Evolutionary conservation across 108 stramenopile species (phyloP), one percentile per base, ranked within the genome.

Genomic region (Cyclostephanos tholiformis): DNA sequence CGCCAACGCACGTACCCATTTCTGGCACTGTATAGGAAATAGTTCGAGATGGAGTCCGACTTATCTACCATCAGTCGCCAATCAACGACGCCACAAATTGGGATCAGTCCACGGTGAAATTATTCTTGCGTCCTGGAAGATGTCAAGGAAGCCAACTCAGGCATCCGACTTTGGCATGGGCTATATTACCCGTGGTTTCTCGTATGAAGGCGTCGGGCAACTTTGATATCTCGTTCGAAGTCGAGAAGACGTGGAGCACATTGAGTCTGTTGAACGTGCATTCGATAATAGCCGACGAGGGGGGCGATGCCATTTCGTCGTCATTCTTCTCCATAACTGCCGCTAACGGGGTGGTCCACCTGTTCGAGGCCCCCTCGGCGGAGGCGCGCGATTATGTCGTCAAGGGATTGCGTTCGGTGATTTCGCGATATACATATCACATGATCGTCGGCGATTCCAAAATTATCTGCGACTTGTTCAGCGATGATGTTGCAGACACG

Each of bases 251-350:
- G 8, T 72, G 82, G 76, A 85, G 74, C 8, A 74, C 46, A 6
- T 60, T 91, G 51, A 41, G 35, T 19, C 51, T 91, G 13, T 58
- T 86, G 55, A 76, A 87, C 32, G 79, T 93, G 19, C 76, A 91
- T 60, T 82, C 89, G 26, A 79, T 91, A 59, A 14, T 81, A 58
- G 65, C 56, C 6, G 82, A 80, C 26, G 75, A 73, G 22, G 80
- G 61, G n/a, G 61, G 53, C 43, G 56, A 68, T 29, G 27, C 44
- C 13, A 8, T 43, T 3, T 38, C 73, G 3, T 69, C 43, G 25
- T 61, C 66, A 44, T 88, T 91, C 73, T 89, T 91, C 55, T 82
- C 92, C 20, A 76, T 93, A n/a, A 93, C 89, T 0, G 74, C 86
- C 52, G 64, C 64, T n/a, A 57, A 71, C 38, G 92, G 92, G n/a